Evolutionary conservation across 2,329 filamentous ascomycete species (phyloP), one percentile per base, ranked within the genome.

Genomic region (Penicillium sp.): DNA sequence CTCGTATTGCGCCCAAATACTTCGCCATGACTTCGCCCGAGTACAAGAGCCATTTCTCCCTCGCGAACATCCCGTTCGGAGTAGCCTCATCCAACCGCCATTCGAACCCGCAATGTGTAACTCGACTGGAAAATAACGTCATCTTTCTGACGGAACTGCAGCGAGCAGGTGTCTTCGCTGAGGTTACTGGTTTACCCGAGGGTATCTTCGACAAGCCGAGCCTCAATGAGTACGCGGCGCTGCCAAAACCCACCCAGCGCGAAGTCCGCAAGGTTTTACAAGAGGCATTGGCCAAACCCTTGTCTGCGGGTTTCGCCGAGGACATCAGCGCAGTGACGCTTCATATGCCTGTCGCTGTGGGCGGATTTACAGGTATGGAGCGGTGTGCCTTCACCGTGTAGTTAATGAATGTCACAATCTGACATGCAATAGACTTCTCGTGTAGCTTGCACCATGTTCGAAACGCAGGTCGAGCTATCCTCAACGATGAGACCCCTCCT

Each of bases 351-450:
- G 72, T 89, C 39, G 70, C 75, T 3, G 81, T 86, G 17, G 78
- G 78, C 4, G 85, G 84, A 38, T 88, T 86, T 66, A 83, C 78
- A 47, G 86, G 68, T 70, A 87, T 69, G 86, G 85, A 6, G 12
- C 8, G 10, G 41, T 12, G 14, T 37, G 6, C 34, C 38, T 25
- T 17, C 25, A 15, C 17, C 8, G 11, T n/a, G 22, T 22, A 22
- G 22, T 15, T 39, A 22, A 28, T 15, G 5, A 34, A 31, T 5
- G 35, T 37, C 41, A 12, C 11, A 41, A 5, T 15, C 34, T 71
- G n/a, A 55, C 11, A 22, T 48, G 1, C 35, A 14, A 14, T 34
- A 47, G 74, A 54, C 70, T 81, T 22, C 79, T 81, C 69, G 22
- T 63, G 17, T 77, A 81, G 14, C 73, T 57, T 71, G 25, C 61